Base-by-base conservation (phyloP, 768 basidiomycete genomes). In the Serendipita sp. region DNA sequence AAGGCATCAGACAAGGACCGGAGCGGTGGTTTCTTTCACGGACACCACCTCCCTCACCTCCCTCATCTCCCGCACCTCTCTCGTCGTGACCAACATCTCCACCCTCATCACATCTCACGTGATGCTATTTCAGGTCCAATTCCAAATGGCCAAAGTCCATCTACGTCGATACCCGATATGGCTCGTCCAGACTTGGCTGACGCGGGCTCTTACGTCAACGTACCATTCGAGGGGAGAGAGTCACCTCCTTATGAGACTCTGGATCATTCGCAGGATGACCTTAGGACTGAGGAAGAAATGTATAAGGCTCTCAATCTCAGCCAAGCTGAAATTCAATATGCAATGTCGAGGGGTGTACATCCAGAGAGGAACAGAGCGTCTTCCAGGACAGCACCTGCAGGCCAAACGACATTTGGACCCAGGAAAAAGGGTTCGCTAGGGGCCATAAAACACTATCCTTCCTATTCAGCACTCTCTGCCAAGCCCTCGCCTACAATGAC, bases 81-180 rank as follows among this genome's bases (percentile, higher is more conserved):
- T 9, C 20, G 31, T 22, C 22, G 53, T 58, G 24, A 26, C 11
- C 53, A 58, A 4, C 53, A 22, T 58, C 31, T 22, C 22, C 53
- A 17, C 28, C 53, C 13, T n/a, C 53, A 58, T 58, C 20, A 22
- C 17, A 34, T 58, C 31, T 58, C 53, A 4, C 53, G 53, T 11
- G 53, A 58, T 33, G 53, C 53, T 24, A 58, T 58, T 22, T 58
- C 53, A n/a, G 53, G 53, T 11, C 53, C 53, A 31, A 58, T 58
- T n/a, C 17, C 30, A 13, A 58, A 58, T 58, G 53, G 53, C 31
- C 53, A 58, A n/a, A 22, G 30, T 9, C 53, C 53, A 34, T 17
- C 53, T 9, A 58, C 53, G 9, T 26, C 24, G 9, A 58, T 58
- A n/a, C 22, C 53, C 9, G 53, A 58, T 22, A 3, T 24, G 11